Evolutionary conservation across 1,284 basidiomycete species (phyloP), one percentile per base, ranked within the genome.

Genomic region (Phlebopus sp.): DNA sequence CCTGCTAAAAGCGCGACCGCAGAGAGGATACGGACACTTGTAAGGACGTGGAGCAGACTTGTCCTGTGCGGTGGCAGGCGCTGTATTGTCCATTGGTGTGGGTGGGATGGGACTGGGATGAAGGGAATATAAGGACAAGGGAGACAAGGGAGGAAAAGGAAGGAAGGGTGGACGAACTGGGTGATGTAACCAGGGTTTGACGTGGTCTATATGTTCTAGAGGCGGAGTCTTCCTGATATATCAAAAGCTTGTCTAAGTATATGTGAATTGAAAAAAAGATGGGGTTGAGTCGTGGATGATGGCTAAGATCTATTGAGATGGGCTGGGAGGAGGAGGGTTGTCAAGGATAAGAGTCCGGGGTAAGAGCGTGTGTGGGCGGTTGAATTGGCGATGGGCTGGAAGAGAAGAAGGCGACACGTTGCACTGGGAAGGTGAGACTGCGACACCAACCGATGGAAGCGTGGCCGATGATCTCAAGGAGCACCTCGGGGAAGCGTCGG

Each of bases 11-110:
- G 92, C 91, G 17, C 91, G 77, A 42, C 90, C 90, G 63, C 93
- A 96, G n/a, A 90, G 76, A 0, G 84, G 84, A 67, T 93, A 96
- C 37, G 92, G 92, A 67, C 93, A 97, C 64, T 96, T 97, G 82
- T 97, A 97, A 0, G 94, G 94, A 46, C 92, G 77, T 1, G 90
- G 79, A 29, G 77, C 72, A 46, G 72, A 64, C 65, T 84, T 84
- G 53, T 84, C 83, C 40, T 66, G 58, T n/a, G n/a, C n/a, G 15
- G 51, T 37, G 15, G 54, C 47, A 6, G 38, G 48, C 4, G 47
- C 19, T 23, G 53, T 18, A 29, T 49, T 14, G 9, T 68, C 64
- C 62, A 68, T 64, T 37, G 63, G 32, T 2, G 47, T 45, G 50
- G 41, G 48, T 8, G 41, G 29, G 10, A 55, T 19, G 21, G 53